Conservation (phyloP, 176 grass and related monocot species). For the Oryza punctata region DNA sequence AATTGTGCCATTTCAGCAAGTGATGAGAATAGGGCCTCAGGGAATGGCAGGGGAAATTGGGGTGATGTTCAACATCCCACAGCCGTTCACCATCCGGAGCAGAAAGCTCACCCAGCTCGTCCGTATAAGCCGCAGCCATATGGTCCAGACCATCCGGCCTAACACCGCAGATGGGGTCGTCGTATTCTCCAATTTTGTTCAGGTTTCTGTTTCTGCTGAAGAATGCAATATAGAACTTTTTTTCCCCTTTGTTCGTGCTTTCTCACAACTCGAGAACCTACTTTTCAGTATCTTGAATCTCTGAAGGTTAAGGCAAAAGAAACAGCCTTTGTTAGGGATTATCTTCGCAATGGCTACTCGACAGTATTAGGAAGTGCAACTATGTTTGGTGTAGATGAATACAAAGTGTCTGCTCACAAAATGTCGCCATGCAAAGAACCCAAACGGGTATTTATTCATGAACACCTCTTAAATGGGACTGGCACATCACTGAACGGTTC, state of each 20-base stretch:
- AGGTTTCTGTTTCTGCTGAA: background rate
- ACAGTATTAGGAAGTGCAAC: background rate
- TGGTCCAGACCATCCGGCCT: slow-evolving; percentile 36
- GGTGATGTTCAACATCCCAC: slow-evolving; percentile 56
- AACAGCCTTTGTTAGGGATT: background rate
- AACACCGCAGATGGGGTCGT: slow-evolving; percentile 33
- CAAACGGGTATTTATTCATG: background rate
- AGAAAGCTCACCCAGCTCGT: slow-evolving; percentile 46
- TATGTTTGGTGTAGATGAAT: background rate
- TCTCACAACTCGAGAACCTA: background rate
- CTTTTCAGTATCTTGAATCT: slow-evolving; percentile 23
- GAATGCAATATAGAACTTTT: background rate
- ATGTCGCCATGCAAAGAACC: background rate
- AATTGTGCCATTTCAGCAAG: background rate
- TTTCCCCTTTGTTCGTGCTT: background rate
- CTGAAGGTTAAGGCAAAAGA: slow-evolving; percentile 13
- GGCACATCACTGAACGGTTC: background rate
- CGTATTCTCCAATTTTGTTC: slow-evolving; percentile 24
- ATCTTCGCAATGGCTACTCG: background rate
- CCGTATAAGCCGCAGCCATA: slow-evolving; percentile 43
- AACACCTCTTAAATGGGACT: background rate
- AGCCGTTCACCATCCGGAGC: slow-evolving; percentile 59
- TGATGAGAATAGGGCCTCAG: slow-evolving; percentile 34
- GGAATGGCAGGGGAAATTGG: slow-evolving; percentile 62
- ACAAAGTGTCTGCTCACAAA: background rate